Base-by-base conservation (phyloP, 164 flowering plant species). In the Liriodendron chinense region DNA sequence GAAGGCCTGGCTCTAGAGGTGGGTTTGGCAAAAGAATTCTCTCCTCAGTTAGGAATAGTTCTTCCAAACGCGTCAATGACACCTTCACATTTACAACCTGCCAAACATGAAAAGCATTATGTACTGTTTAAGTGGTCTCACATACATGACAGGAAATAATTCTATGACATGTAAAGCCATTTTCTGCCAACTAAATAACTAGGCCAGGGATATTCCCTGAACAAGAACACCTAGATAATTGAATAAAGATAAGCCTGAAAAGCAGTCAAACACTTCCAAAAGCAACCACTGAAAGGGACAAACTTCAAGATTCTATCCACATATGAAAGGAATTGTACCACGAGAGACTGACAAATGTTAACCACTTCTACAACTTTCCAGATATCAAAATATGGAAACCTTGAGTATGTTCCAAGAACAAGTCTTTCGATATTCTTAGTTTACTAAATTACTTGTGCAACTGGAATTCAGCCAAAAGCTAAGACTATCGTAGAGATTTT, bases 21-120 rank as follows among this genome's bases (percentile, higher is more conserved):
- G 98, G 97, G 69, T 96, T 94, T 74, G 98, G 98, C 49, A 86
- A 77, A 75, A 96, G 96, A 75, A 91, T 57, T 85, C 93, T 90
- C 80, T 94, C 99, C 74, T 93, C 99, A 68, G 92, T 84, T 72
- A 88, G 83, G 59, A 96, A 85, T 24, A 96, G 83, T 66, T 96
- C 98, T 89, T 96, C 99, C 78, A 96, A 71, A 67, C 99, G 97
- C 78, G 93, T 92, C 72, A 96, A 78, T 56, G 99, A 96, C 48
- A 96, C 99, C 84, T 92, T 93, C 43, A 92, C 93, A 86, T 94
- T 96, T 13, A 96, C 98, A 74, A 82, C 94, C 99, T 96, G 89
- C 20, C 64, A 77, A 74, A 78, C 43, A 34, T 34, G 43, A 34
- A 34, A 34, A 34, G 43, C 43, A 34, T 34, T 34, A 34, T 34